These are phyloP conservation scores for Botryobasidium botryosum DNA, from an alignment of 768 basidiomycete species.

Conservation along the genomic window DNA sequence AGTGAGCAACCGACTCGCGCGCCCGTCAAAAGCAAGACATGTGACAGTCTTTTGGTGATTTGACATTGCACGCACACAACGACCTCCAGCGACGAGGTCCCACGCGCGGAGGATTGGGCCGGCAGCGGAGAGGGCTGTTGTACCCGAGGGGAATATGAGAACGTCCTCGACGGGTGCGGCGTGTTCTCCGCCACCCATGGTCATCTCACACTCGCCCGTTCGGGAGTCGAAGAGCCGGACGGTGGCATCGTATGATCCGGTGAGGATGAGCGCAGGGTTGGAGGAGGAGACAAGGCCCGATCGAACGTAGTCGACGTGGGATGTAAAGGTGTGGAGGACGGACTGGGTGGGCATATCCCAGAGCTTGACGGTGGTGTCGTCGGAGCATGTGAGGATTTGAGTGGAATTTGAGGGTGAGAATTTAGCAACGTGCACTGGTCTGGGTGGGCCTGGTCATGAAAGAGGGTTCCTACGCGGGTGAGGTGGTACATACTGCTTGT, in stretches of 20 bases:
- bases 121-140: slow-evolving; percentile 66
- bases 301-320: slow-evolving; percentile 92
- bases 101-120: slow-evolving; percentile 89
- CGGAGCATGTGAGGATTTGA: slow-evolving; percentile 84
- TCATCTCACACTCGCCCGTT: slow-evolving; percentile 68
- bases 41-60: slow-evolving; percentile 99
- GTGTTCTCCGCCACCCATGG: slow-evolving; percentile 34
- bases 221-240: slow-evolving; percentile 77
- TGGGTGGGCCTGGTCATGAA: slow-evolving; percentile 9
- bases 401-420: slow-evolving; percentile 73
- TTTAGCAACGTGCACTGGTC: slow-evolving; percentile 82
- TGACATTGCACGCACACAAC: slow-evolving; percentile 77
- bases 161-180: slow-evolving; percentile 78
- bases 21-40: slow-evolving; percentile 62
- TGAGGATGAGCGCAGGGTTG: slow-evolving; percentile 70
- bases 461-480: neutral
- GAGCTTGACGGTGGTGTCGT: slow-evolving; percentile 83
- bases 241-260: slow-evolving; percentile 90
- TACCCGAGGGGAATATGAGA: slow-evolving; percentile 80
- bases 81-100: slow-evolving; percentile 85
- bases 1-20: slow-evolving; percentile 63
- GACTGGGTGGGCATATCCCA: slow-evolving; percentile 93
- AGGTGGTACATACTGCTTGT: slow-evolving; percentile 50
- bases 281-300: slow-evolving; percentile 73
- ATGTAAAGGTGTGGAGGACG: slow-evolving; percentile 55